These are phyloP conservation scores for Tuber calosporum DNA, from an alignment of 495 filamentous ascomycete species.

Conservation along the genomic window DNA sequence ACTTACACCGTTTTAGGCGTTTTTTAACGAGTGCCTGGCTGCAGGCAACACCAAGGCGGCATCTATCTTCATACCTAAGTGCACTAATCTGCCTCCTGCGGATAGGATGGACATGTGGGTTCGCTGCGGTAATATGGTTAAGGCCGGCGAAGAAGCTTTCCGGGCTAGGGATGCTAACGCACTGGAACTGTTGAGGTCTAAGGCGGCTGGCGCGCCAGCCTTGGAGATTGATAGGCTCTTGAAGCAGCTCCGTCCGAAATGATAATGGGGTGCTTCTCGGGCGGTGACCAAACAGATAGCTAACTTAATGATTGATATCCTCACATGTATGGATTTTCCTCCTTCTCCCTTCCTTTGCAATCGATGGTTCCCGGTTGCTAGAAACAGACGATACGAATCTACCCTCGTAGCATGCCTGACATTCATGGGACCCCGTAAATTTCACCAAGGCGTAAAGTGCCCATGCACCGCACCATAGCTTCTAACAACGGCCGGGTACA, in stretches of 20 bases:
- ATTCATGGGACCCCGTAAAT: neutral
- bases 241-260: slow-evolving; percentile 26
- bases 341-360: neutral
- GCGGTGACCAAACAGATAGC: neutral
- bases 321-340: neutral
- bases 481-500: neutral
- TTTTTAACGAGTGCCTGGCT: slow-evolving; percentile 78
- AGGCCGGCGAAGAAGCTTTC: slow-evolving; percentile 87
- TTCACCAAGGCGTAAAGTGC: neutral
- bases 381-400: neutral
- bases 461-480: neutral
- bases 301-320: neutral
- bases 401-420: neutral
- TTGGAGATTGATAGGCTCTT: slow-evolving; percentile 39
- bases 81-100: slow-evolving; percentile 50
- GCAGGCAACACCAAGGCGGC: slow-evolving; percentile 89
- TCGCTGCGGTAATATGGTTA: slow-evolving; percentile 83
- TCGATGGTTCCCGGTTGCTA: neutral
- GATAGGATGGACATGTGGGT: slow-evolving; percentile 88
- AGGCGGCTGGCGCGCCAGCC: slow-evolving; percentile 26
- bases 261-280: slow-evolving; percentile 8
- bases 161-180: slow-evolving; percentile 68
- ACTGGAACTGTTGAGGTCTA: slow-evolving; percentile 31
- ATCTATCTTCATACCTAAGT: slow-evolving; percentile 78
- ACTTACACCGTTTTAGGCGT: slow-evolving; percentile 54